Evolutionary conservation across 768 basidiomycete genomes (phyloP), one percentile per base, ranked within the genome.

Genomic region (Antrodiella citrinella): DNA sequence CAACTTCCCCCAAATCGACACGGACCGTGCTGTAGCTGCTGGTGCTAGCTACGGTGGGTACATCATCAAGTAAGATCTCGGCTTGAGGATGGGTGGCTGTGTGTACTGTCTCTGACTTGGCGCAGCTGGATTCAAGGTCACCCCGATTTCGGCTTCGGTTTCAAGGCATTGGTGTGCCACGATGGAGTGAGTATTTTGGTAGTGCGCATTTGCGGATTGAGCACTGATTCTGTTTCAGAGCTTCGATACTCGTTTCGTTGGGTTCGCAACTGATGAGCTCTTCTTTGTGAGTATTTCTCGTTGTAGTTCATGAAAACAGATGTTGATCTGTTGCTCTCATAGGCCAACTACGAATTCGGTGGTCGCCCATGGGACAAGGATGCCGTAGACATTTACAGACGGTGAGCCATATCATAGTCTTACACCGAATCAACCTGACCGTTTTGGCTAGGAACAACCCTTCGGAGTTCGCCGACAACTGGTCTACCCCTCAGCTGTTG

Each of bases 71-170:
- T 90, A 59, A 15, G 76, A 50, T 3, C 21, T 25, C 23, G 43
- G 45, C 22, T 35, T n/a, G n/a, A n/a, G n/a, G n/a, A n/a, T n/a
- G n/a, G n/a, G n/a, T n/a, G n/a, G n/a, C n/a, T n/a, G 49, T 12
- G 15, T 24, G 44, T 47, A 2, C 38, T 50, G 49, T 47, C 13
- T 26, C 23, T 44, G 22, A n/a, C n/a, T n/a, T n/a, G n/a, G n/a
- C n/a, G 52, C 45, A 95, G 92, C 65, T 96, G 91, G 91, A 93
- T 96, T 48, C 89, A 95, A 68, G 91, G 92, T 0, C 90, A 96
- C 62, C 88, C 89, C 9, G 91, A 95, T 58, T 90, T 74, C 54
- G 83, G 77, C 2, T 91, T 92, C 62, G 77, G 78, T 19, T 96
- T 98, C 75, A 96, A 94, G 69, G 91, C 91, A 3, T 73, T 97